Conservation (phyloP, 345 rosid species). For the Eucalyptus pauciflora region DNA sequence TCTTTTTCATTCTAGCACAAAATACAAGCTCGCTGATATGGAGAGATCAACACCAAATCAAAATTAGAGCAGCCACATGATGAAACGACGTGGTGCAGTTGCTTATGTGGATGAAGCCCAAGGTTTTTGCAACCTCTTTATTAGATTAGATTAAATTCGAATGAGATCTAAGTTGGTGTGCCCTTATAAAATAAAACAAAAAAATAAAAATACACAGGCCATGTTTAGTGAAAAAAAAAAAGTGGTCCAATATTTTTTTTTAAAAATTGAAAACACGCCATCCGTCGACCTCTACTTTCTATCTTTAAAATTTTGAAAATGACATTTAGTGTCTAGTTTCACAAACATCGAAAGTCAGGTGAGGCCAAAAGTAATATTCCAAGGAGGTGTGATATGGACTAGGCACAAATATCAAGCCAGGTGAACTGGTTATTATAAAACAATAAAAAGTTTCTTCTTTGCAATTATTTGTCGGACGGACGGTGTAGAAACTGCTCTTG, state of each 20-base stretch:
- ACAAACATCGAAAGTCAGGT: background rate
- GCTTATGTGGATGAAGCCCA: background rate
- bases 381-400: background rate
- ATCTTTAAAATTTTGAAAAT: background rate
- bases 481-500: background rate
- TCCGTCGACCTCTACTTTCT: background rate
- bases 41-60: background rate
- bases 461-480: background rate
- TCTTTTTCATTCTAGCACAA: background rate
- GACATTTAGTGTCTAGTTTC: background rate
- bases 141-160: background rate
- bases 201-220: background rate
- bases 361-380: background rate
- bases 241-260: background rate
- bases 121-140: no score
- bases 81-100: background rate
- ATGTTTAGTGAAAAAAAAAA: background rate
- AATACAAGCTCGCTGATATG: background rate
- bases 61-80: background rate
- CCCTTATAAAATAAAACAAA: no score
- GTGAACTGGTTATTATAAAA: background rate
- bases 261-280: background rate
- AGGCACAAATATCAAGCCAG: background rate
- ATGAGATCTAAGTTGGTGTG: no score
- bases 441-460: background rate